Conservation (phyloP, 352 stramenopile species). For the Phytopythium sindhum region DNA sequence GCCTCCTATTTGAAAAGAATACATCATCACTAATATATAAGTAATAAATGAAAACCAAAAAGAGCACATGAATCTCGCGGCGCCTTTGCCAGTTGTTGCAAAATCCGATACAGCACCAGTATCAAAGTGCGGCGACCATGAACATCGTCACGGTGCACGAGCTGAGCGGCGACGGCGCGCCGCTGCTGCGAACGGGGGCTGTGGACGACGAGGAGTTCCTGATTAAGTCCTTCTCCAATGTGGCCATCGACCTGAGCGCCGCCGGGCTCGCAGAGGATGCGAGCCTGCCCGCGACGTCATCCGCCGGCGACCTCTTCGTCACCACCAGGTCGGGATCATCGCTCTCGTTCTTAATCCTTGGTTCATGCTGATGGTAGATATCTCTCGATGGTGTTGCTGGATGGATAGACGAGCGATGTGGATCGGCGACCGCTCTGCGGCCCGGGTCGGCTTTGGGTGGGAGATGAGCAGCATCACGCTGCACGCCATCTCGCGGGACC, state of each 20-base stretch:
- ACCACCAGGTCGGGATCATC: slow-evolving; percentile 28
- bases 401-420: slow-evolving; percentile 53
- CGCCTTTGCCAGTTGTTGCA: neutral
- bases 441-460: slow-evolving; percentile 65
- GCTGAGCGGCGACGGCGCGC: slow-evolving; percentile 40
- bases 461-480: slow-evolving; percentile 66
- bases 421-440: slow-evolving; percentile 33
- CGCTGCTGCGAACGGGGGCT: slow-evolving; percentile 46
- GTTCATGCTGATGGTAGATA: neutral
- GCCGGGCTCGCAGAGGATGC: slow-evolving; percentile 12
- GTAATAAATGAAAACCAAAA: too few species aligned
- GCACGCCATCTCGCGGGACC: slow-evolving; percentile 77
- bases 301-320: slow-evolving; percentile 30
- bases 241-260: slow-evolving; percentile 39
- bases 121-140: slow-evolving; percentile 24
- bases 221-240: slow-evolving; percentile 39
- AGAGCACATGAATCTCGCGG: neutral
- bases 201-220: slow-evolving; percentile 59
- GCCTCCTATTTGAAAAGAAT: too few species aligned
- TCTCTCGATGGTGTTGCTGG: neutral
- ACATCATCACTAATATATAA: too few species aligned
- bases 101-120: neutral
- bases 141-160: slow-evolving; percentile 50
- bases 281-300: slow-evolving; percentile 20
- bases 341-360: neutral